These are phyloP conservation scores for Actinomortierella ambigua DNA, from an alignment of 371 early-diverging fungal species.

Conservation along the genomic window DNA sequence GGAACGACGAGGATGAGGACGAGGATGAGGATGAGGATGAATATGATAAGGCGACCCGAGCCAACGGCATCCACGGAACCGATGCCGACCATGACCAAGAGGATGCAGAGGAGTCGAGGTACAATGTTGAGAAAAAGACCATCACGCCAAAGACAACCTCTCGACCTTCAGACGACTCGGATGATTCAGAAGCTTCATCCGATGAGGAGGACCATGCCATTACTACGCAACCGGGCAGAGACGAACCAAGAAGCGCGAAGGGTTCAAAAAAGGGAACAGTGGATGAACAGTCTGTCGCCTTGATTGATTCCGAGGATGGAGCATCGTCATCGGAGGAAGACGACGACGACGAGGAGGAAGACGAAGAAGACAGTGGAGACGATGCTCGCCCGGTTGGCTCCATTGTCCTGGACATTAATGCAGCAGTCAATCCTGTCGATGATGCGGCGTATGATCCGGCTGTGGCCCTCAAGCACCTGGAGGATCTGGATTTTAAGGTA, in stretches of 20 bases:
- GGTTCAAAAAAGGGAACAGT: background rate
- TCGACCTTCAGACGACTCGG: background rate
- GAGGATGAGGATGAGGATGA: background rate
- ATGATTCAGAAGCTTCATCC: background rate
- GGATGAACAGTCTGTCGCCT: background rate
- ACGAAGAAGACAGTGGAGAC: slow-evolving; percentile 6
- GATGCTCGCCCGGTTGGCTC: slow-evolving; percentile 21
- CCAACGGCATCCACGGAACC: background rate
- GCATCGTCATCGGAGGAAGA: background rate
- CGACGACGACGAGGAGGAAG: background rate
- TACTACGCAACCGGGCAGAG: too few species aligned
- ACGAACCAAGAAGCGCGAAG: background rate
- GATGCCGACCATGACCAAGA: slow-evolving; percentile 4
- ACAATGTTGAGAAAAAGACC: slow-evolving; percentile 27
- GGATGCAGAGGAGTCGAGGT: slow-evolving; percentile 31
- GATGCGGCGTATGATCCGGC: slow-evolving; percentile 11
- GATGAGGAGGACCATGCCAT: background rate
- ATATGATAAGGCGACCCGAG: too few species aligned
- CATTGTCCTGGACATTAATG: background rate
- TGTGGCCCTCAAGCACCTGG: slow-evolving; percentile 24
- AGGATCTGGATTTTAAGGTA: slow-evolving; percentile 34
- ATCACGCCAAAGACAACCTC: background rate
- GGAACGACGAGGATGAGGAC: background rate
- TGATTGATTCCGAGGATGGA: background rate
- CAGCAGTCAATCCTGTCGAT: slow-evolving; percentile 1